phyloP scores from a whole-genome alignment of 495 filamentous ascomycete genomes.

The Aspergillus coremiiformis region DNA sequence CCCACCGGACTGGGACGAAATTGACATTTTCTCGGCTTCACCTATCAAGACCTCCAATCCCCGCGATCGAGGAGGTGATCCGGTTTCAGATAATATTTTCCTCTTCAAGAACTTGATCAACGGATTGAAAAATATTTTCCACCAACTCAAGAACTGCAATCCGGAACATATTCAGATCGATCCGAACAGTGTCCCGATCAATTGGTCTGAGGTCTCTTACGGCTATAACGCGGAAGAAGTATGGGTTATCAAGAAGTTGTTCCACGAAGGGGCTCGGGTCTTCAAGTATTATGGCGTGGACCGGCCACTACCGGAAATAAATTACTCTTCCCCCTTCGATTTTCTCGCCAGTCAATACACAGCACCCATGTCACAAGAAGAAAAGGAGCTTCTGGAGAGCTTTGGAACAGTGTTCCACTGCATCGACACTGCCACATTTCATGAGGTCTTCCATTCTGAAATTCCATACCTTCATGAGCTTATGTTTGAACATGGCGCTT shows the following conservation, averaged over 20 bases:
- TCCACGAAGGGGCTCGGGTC: slow-evolving; percentile 90
- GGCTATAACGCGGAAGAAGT: slow-evolving; percentile 98
- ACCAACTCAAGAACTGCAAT: slow-evolving; percentile 89
- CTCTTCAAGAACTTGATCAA: slow-evolving; percentile 98
- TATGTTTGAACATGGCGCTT: slow-evolving; percentile 91
- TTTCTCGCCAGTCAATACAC: slow-evolving; percentile 90
- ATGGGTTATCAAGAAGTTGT: slow-evolving; percentile 90
- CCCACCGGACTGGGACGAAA: slow-evolving; percentile 91
- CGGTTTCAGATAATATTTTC: slow-evolving; percentile 97
- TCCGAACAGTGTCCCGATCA: slow-evolving; percentile 65
- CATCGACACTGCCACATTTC: slow-evolving; percentile 96
- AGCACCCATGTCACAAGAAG: slow-evolving; percentile 84
- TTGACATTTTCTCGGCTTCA: slow-evolving; percentile 92
- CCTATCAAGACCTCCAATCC: slow-evolving; percentile 95
- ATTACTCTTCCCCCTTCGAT: slow-evolving; percentile 72
- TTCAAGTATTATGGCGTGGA: slow-evolving; percentile 95
- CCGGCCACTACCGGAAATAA: slow-evolving; percentile 65
- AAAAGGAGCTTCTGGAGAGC: slow-evolving; percentile 95
- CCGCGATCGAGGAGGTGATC: slow-evolving; percentile 81
- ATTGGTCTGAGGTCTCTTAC: slow-evolving; percentile 93
- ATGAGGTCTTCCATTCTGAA: slow-evolving; percentile 96
- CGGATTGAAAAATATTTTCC: slow-evolving; percentile 93
- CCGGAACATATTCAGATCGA: slow-evolving; percentile 60
- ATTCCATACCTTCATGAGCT: slow-evolving; percentile 95
- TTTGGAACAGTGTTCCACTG: slow-evolving; percentile 98